Conservation (phyloP, 495 filamentous ascomycete genomes). For the Aspergillus affinis region DNA sequence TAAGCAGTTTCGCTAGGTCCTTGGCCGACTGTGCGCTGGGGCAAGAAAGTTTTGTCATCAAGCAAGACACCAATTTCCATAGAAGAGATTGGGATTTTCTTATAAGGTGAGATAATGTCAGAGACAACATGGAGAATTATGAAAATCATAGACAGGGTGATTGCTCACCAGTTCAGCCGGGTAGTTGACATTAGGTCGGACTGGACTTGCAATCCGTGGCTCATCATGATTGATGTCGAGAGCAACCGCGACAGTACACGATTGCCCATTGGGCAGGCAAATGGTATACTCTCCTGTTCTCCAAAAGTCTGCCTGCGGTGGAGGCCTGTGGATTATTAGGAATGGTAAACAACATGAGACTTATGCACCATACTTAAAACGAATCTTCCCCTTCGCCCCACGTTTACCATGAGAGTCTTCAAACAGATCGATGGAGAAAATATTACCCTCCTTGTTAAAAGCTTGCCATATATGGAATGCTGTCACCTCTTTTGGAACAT, state of each 20-base stretch:
- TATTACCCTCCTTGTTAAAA: conserved; percentile 40
- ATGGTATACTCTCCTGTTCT: conserved; percentile 25
- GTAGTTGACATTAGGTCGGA: conserved; percentile 24
- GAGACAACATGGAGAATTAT: not conserved
- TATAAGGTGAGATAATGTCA: not conserved
- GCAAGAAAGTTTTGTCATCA: conserved; percentile 27
- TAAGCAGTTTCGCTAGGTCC: conserved; percentile 8
- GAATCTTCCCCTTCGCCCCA: conserved; percentile 33
- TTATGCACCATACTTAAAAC: conserved; percentile 39
- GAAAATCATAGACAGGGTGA: not conserved
- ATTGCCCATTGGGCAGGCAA: conserved; percentile 19
- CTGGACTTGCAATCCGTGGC: conserved; percentile 28
- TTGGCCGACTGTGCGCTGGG: conserved; percentile 30
- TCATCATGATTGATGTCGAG: conserved; percentile 23
- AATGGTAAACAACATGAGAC: conserved; percentile 1
- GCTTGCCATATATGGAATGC: conserved; percentile 38
- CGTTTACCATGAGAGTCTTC: conserved; percentile 33
- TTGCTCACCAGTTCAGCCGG: conserved; percentile 34
- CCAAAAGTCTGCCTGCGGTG: conserved; percentile 45
- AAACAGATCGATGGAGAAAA: conserved; percentile 46
- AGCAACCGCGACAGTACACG: conserved; percentile 12
- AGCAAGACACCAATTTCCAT: conserved; percentile 36
- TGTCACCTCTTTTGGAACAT: conserved; percentile 33
- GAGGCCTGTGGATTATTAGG: conserved; percentile 33
- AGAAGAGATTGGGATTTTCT: conserved; percentile 31